These are phyloP conservation scores for Starmera caribaea DNA, from an alignment of 805 yeast species.

Conservation along the genomic window DNA sequence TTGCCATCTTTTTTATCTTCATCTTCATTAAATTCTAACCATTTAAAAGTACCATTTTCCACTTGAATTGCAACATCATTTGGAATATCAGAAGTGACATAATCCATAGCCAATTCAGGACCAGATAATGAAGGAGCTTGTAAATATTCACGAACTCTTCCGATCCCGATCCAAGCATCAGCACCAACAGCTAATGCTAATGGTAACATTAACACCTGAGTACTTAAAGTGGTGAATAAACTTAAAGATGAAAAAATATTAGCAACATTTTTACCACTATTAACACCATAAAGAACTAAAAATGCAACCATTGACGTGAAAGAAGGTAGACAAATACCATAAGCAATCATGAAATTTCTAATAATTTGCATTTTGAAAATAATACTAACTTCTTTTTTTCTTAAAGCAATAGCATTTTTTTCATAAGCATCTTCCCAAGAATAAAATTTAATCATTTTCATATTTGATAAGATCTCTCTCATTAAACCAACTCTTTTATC, in stretches of 20 bases:
- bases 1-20: constrained; percentile 1
- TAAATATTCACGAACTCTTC: constrained; percentile 45
- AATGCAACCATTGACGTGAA: constrained; percentile 49
- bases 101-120: constrained; percentile 19
- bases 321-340: constrained; percentile 39
- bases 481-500: constrained; percentile 54
- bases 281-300: constrained; percentile 28
- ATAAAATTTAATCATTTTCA: constrained; percentile 69
- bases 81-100: constrained; percentile 9
- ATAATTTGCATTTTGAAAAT: constrained; percentile 50
- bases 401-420: constrained; percentile 36
- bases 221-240: constrained; percentile 50
- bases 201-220: constrained; percentile 61
- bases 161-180: constrained; percentile 56
- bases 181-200: constrained; percentile 58
- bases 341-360: constrained; percentile 43
- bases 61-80: constrained; percentile 37
- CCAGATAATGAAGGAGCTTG: constrained; percentile 32
- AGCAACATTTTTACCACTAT: constrained; percentile 40
- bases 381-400: constrained; percentile 48
- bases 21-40: constrained; percentile 45
- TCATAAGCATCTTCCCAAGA: constrained; percentile 81
- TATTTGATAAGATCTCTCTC: constrained; percentile 51
- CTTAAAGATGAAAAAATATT: constrained; percentile 62
- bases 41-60: constrained; percentile 47